Base-by-base conservation (phyloP, 75 land plant genomes). In the Cryptomeria japonica region DNA sequence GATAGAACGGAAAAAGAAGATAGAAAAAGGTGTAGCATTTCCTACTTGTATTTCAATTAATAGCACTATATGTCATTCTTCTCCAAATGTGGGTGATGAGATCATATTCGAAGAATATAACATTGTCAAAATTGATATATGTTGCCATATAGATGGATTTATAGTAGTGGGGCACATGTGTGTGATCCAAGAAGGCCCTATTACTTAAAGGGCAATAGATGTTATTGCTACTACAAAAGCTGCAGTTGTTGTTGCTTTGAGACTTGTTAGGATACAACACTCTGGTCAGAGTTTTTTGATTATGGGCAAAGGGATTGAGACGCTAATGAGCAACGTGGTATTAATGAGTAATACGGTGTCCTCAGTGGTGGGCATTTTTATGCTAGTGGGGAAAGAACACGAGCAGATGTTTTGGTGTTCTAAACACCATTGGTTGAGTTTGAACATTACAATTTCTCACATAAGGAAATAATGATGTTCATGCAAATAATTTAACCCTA, bases 121-220 rank as follows among this genome's bases (percentile, higher is more conserved):
- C 76, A 92, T 96, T 72, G 88, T 98, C 41, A 98, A 98, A 86
- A 98, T 98, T 89, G 99, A 98, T 89, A 88, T 98, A 89, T 97
- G 99, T 0, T 94, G 96, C 85, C 99, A 98, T 87, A 97, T 98
- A 73, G 99, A 98, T 93, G 99, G 99, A 51, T 98, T 98, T 87
- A 98, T 98, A 84, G 95, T 97, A 13, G 97, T 98, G 37, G 97
- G 32, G 98, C 93, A 1, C 97, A 98, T 88, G 56, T 96, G 95
- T 91, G 99, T 95, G 38, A 85, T 98, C 77, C 93, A 96, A 84
- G 93, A 93, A 55, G 99, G 98, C 2, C 95, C 96, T 32, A 90
- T 98, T 1, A 94, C 95, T 28, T 97, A 99, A n/a, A 92, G 95
- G 84, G 94, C 94, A 41, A 99, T 99, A 31, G 98, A 98, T 96